Percentiles rank a stretch among this genome's conserved stretches.
phyloP scores from a whole-genome alignment of 768 basidiomycete genomes.

The Trametes maxima region DNA sequence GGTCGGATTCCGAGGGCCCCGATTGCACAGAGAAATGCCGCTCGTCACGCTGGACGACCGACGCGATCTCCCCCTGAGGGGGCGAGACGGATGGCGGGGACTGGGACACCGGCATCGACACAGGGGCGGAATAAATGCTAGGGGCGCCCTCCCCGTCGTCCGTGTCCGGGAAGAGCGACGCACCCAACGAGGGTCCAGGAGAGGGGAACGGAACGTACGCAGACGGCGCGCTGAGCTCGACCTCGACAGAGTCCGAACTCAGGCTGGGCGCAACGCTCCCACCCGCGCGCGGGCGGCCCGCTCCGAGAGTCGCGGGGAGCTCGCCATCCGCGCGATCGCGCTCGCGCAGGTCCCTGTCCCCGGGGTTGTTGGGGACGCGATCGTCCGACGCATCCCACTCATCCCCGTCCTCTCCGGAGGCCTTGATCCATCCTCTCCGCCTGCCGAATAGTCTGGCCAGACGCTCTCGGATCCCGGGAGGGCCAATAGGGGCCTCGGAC shows the following conservation, averaged over 20 bases:
- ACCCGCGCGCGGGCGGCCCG: background rate
- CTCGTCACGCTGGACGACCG: constrained; percentile 11
- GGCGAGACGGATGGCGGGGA: constrained; percentile 16
- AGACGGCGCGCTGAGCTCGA: constrained; percentile 19
- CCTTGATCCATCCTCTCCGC: constrained; percentile 51
- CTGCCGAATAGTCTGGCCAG: constrained; percentile 33
- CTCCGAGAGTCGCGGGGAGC: constrained; percentile 22
- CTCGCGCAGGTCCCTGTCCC: constrained; percentile 6
- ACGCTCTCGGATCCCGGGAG: constrained; percentile 34
- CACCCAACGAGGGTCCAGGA: background rate
- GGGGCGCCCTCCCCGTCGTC: constrained; percentile 1
- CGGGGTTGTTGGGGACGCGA: constrained; percentile 5
- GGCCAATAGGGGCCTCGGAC: constrained; percentile 24
- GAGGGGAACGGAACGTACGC: background rate
- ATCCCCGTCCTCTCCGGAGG: constrained; percentile 43
- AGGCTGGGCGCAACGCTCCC: constrained; percentile 1
- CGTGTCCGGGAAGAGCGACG: background rate
- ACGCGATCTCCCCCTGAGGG: background rate
- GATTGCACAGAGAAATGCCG: constrained; percentile 25
- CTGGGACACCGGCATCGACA: constrained; percentile 14
- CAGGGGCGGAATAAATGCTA: constrained; percentile 3
- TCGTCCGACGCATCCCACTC: constrained; percentile 43
- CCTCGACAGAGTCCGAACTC: constrained; percentile 25
- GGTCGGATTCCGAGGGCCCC: background rate
- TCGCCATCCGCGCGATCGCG: constrained; percentile 6